Base-by-base conservation (phyloP, 139 green algal species). In the Picochlorum costavermella region DNA sequence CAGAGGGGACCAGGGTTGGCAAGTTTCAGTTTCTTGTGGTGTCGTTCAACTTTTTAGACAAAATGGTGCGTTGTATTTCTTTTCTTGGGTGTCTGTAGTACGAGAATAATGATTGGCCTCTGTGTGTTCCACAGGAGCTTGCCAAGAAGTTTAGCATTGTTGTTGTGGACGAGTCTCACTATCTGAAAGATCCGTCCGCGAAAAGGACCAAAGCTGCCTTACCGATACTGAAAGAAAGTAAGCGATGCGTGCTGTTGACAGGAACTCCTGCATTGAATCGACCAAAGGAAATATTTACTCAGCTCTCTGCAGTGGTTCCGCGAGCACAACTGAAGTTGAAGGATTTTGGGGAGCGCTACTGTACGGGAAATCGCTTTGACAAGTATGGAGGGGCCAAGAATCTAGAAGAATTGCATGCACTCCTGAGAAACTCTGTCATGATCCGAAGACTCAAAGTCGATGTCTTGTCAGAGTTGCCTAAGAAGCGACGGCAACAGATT, bases 361-460 rank as follows among this genome's bases (percentile, higher is more conserved):
- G 74, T 50, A 29, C 16, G 26, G 56, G 56, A 51, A 69, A 62
- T 48, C 69, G 65, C 20, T 81, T 73, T 50, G 64, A 76, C 29
- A 72, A 72, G 29, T 67, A 74, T 61, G 74, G 72, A 66, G 84
- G 84, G 17, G 72, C 82, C 23, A 74, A 64, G 61, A 90, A 95
- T 71, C 57, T 75, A 45, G 70, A 84, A 2, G 92, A 97, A 81
- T 79, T 98, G 25, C 75, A 95, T 74, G 43, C 58, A 13, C 49
- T 97, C 59, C 70, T 97, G 50, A 79, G 66, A 2, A 51, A 17
- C 25, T 81, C 73, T 9, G 53, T 95, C 26, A 98, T 98, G 92
- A 77, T 97, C 12, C 75, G 92, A 2, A 79, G 92, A 25, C 76
- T 80, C n/a, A 98, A 98, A 80, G 51, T 68, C 3, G 87, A 96